Conservation (phyloP, 495 filamentous ascomycete genomes). For the Arthonia radiata region DNA sequence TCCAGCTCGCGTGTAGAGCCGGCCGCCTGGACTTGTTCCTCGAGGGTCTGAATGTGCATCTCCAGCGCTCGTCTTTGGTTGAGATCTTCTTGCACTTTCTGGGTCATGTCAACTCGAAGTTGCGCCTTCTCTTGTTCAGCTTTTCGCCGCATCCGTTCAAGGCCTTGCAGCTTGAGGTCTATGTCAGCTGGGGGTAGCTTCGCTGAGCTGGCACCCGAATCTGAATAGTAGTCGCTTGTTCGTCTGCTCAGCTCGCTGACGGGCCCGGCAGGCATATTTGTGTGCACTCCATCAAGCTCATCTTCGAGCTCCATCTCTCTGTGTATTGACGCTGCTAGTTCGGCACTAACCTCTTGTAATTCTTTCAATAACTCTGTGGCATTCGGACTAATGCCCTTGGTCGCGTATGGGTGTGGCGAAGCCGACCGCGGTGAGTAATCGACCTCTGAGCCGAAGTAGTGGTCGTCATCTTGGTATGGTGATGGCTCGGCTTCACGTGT, state of each 20-base stretch:
- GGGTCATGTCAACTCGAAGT: conserved; percentile 56
- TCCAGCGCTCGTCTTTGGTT: conserved; percentile 48
- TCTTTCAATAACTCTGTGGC: conserved; percentile 89
- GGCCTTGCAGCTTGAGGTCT: conserved; percentile 51
- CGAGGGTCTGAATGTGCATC: conserved; percentile 53
- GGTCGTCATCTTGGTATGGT: too few relatives aligned
- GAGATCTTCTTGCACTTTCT: conserved; percentile 68
- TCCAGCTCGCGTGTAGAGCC: conserved; percentile 53
- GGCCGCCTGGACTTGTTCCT: conserved; percentile 38
- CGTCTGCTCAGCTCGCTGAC: conserved; percentile 29
- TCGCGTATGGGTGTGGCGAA: too few relatives aligned
- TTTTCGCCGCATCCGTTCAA: conserved; percentile 57
- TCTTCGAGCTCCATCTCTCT: conserved; percentile 96
- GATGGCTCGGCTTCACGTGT: too few relatives aligned
- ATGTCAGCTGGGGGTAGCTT: conserved; percentile 36
- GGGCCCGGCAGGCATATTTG: conserved; percentile 37
- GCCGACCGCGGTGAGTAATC: too few relatives aligned
- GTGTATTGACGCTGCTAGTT: conserved; percentile 74
- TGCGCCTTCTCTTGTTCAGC: conserved; percentile 82
- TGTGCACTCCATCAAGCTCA: conserved; percentile 62
- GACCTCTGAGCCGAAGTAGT: too few relatives aligned
- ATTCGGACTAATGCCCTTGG: too few relatives aligned
- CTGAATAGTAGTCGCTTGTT: conserved; percentile 95
- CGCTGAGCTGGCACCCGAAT: conserved; percentile 71
- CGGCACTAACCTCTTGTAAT: conserved; percentile 71